Evolutionary conservation across 306 rosid genomes (phyloP).

Genomic region (Hylodesmum podocarpum): DNA sequence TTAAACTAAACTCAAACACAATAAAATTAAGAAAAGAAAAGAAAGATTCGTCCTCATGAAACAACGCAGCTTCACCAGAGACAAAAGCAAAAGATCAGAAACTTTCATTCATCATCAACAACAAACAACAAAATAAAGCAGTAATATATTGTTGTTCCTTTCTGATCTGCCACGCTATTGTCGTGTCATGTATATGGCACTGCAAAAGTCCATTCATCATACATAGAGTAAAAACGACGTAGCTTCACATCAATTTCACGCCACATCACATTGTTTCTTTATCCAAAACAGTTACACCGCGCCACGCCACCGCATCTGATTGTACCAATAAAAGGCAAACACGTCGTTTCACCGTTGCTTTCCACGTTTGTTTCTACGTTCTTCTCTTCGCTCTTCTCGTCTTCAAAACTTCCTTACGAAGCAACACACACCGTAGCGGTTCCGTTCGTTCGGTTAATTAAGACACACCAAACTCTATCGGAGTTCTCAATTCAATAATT

Average conservation of each 20-base stretch:
- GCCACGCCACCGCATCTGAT: conserved; percentile 26
- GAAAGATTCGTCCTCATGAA: not conserved
- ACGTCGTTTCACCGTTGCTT: not conserved
- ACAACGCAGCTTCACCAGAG: not conserved
- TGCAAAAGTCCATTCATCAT: not conserved
- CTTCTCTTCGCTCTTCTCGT: conserved; percentile 17
- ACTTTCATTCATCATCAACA: too few species aligned
- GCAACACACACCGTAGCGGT: not conserved
- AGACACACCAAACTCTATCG: not conserved
- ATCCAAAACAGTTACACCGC: conserved; percentile 17
- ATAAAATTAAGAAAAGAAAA: not conserved
- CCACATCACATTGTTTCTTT: not conserved
- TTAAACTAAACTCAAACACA: too few species aligned
- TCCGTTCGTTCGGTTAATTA: conserved; percentile 6
- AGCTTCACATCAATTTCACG: not conserved
- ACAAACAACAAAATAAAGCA: too few species aligned
- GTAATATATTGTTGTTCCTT: not conserved
- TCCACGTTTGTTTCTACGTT: conserved; percentile 22
- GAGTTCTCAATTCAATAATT: too few species aligned
- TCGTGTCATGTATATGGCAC: not conserved
- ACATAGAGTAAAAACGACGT: too few species aligned
- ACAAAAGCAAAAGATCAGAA: too few species aligned
- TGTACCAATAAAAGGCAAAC: not conserved
- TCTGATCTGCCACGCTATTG: not conserved
- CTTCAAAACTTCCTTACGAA: not conserved